Evolutionary conservation across 257 asterid species (phyloP).

Genomic region (Ocimum tenuiflorum): DNA sequence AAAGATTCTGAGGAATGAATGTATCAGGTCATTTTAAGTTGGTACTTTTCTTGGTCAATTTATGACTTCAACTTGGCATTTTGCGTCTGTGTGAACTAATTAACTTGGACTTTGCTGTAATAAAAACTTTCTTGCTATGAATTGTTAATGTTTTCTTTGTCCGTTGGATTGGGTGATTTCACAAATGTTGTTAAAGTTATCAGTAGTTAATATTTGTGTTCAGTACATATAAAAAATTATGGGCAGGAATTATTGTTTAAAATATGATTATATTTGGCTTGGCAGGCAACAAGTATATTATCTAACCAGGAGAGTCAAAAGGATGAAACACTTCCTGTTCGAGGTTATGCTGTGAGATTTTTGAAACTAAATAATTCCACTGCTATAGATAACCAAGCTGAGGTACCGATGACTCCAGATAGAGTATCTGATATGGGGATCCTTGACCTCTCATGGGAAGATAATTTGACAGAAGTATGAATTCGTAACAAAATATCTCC

Average conservation of each 20-base stretch:
- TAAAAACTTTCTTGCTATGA: not conserved
- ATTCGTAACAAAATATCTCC: constrained; percentile 7
- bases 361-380: constrained; percentile 41
- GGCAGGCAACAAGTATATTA: constrained; percentile 47
- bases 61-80: constrained; percentile 4
- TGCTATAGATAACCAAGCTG: constrained; percentile 33
- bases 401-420: constrained; percentile 61
- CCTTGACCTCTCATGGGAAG: constrained; percentile 49
- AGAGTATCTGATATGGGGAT: constrained; percentile 52
- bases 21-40: not conserved
- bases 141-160: not conserved
- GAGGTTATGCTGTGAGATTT: constrained; percentile 65
- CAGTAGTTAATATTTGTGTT: constrained; percentile 4
- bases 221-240: not conserved
- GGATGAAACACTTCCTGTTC: constrained; percentile 38
- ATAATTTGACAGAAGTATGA: constrained; percentile 59
- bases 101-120: not conserved
- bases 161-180: not conserved
- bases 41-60: not conserved
- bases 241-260: constrained; percentile 2
- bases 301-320: constrained; percentile 34
- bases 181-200: not conserved
- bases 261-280: constrained; percentile 19
- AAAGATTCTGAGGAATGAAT: constrained; percentile 2
- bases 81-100: not conserved